These are phyloP conservation scores for Parafenestella ontariensis DNA, from an alignment of 2,329 filamentous ascomycete species.

Conservation along the genomic window DNA sequence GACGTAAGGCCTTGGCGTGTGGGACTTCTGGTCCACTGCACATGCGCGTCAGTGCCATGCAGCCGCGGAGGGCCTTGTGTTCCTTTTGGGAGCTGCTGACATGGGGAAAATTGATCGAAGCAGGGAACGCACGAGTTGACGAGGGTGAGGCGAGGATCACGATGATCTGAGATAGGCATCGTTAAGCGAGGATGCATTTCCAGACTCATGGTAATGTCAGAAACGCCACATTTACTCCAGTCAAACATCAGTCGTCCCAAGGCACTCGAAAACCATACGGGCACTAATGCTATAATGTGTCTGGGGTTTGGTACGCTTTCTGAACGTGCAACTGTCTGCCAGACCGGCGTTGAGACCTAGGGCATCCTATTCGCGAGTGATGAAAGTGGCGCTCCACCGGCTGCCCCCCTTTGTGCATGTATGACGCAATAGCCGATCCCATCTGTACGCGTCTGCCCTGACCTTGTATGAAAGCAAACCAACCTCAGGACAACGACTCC, in stretches of 20 bases:
- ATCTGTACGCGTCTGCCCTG: constrained; percentile 3
- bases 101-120: constrained; percentile 1
- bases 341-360: background rate
- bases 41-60: background rate
- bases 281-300: background rate
- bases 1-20: background rate
- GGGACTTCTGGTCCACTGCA: background rate
- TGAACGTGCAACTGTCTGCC: background rate
- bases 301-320: background rate
- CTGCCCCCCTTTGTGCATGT: constrained; percentile 17
- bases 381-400: constrained; percentile 1
- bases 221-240: constrained; percentile 2
- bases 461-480: constrained; percentile 12
- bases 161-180: constrained; percentile 13
- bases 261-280: no score
- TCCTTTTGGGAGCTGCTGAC: background rate
- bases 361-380: constrained; percentile 11
- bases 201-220: constrained; percentile 9
- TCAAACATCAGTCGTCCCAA: no score
- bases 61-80: background rate
- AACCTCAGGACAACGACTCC: constrained; percentile 3
- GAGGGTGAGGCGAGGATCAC: constrained; percentile 1
- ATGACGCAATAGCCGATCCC: constrained; percentile 26
- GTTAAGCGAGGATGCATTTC: constrained; percentile 23
- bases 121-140: background rate